Conservation (phyloP, 192 early-diverging fungal species). For the Dissophora globulifera region DNA sequence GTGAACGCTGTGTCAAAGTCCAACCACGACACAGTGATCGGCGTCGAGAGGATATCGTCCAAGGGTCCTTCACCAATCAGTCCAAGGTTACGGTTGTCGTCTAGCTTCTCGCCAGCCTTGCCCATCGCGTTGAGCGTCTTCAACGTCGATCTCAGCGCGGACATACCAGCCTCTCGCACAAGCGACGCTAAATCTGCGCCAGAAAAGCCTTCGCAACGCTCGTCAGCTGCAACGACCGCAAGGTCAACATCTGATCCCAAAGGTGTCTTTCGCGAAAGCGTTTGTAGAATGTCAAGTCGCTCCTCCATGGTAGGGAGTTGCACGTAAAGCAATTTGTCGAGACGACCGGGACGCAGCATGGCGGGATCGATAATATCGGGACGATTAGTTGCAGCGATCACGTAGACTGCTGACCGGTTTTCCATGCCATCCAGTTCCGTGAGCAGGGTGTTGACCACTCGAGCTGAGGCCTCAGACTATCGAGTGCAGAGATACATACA, state of each 20-base stretch:
- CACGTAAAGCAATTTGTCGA: constrained; percentile 98
- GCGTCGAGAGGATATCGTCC: constrained; percentile 35
- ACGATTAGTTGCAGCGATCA: constrained; percentile 97
- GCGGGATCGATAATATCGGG: constrained; percentile 98
- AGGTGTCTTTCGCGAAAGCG: constrained; percentile 83
- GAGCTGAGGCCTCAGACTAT: constrained; percentile 87
- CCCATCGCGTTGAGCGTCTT: constrained; percentile 53
- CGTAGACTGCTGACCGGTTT: constrained; percentile 88
- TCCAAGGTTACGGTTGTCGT: constrained; percentile 17
- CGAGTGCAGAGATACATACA: background rate
- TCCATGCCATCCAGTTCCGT: constrained; percentile 98
- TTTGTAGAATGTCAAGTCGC: constrained; percentile 86
- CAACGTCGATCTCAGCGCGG: constrained; percentile 76
- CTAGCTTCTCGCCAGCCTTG: constrained; percentile 40
- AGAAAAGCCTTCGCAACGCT: constrained; percentile 76
- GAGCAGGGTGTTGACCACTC: constrained; percentile 96
- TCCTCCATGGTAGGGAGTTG: constrained; percentile 87
- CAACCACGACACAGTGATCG: constrained; percentile 62
- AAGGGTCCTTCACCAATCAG: constrained; percentile 23
- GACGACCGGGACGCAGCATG: constrained; percentile 95
- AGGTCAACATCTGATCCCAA: constrained; percentile 69
- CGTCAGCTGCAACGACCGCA: constrained; percentile 66
- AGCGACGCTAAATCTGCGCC: constrained; percentile 84
- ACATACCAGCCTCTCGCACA: constrained; percentile 84
- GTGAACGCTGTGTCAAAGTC: constrained; percentile 88